These are phyloP conservation scores for Beverwykella pulmonaria DNA, from an alignment of 495 filamentous ascomycete species.

Conservation along the genomic window DNA sequence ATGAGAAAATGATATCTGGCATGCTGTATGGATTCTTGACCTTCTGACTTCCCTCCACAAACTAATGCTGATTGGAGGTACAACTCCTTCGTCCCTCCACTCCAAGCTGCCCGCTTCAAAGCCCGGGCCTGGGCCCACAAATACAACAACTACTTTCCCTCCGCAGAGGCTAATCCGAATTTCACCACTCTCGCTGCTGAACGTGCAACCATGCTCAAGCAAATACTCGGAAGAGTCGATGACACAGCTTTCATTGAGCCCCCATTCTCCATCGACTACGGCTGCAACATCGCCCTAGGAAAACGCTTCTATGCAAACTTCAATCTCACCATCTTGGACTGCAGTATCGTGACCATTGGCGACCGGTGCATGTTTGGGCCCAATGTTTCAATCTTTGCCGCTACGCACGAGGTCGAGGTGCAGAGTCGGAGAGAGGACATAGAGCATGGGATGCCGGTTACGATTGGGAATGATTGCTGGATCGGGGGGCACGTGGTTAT, in stretches of 20 bases:
- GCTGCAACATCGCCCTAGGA: slow-evolving; percentile 88
- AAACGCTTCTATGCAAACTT: slow-evolving; percentile 83
- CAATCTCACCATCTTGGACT: slow-evolving; percentile 85
- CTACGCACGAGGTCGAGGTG: slow-evolving; percentile 53
- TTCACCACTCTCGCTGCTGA: slow-evolving; percentile 42
- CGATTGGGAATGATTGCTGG: slow-evolving; percentile 86
- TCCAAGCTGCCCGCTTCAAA: slow-evolving; percentile 51
- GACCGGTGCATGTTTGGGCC: slow-evolving; percentile 80
- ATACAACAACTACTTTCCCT: slow-evolving; percentile 55
- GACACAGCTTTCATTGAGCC: slow-evolving; percentile 78
- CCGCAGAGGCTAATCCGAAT: slow-evolving; percentile 16
- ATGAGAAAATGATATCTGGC: slow-evolving; percentile 59
- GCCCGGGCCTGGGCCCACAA: slow-evolving; percentile 50
- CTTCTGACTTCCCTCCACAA: not conserved
- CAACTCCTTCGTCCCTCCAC: slow-evolving; percentile 49
- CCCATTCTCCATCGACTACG: slow-evolving; percentile 91
- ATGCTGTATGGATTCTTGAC: slow-evolving; percentile 49
- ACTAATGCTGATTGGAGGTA: slow-evolving; percentile 35
- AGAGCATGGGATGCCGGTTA: slow-evolving; percentile 67
- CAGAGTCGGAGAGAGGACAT: slow-evolving; percentile 44
- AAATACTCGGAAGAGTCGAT: slow-evolving; percentile 54
- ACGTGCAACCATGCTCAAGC: slow-evolving; percentile 43
- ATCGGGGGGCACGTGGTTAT: slow-evolving; percentile 87
- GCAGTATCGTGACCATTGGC: slow-evolving; percentile 72
- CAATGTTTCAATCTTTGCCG: slow-evolving; percentile 73